Conservation (phyloP, 139 green algal genomes). For the Desmodesmus armatus region DNA sequence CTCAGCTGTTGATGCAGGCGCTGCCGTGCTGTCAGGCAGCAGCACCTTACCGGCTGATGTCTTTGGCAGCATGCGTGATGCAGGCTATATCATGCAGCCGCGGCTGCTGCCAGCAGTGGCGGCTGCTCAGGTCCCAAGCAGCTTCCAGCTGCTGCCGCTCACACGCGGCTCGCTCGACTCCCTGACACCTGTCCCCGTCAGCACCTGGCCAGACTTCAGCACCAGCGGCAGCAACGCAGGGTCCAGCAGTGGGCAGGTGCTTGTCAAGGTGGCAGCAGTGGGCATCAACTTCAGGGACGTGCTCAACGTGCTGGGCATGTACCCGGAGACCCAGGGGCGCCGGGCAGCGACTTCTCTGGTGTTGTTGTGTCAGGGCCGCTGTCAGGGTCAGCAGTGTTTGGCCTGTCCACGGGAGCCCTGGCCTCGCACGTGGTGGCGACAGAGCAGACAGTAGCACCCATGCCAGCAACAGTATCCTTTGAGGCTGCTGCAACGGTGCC, state of each 20-base stretch:
- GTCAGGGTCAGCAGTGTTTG: constrained; percentile 77
- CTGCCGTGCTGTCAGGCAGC: neutral
- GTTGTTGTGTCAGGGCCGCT: constrained; percentile 55
- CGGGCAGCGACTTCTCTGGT: constrained; percentile 65
- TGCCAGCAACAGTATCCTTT: constrained; percentile 73
- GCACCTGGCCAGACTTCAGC: constrained; percentile 2
- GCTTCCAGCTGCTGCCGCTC: constrained; percentile 27
- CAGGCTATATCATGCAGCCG: neutral
- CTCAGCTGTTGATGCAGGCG: neutral
- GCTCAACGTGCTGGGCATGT: constrained; percentile 84
- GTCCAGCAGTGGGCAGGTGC: neutral
- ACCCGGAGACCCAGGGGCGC: constrained; percentile 77
- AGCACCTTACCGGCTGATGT: constrained; percentile 28
- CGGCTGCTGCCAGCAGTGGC: constrained; percentile 55
- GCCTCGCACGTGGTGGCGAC: constrained; percentile 70
- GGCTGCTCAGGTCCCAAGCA: constrained; percentile 14
- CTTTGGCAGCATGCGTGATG: constrained; percentile 24
- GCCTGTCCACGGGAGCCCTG: constrained; percentile 76
- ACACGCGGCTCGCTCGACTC: constrained; percentile 37
- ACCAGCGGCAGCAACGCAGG: too few relatives aligned
- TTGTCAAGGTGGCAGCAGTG: constrained; percentile 78
- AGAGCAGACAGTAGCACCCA: constrained; percentile 57
- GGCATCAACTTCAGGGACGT: constrained; percentile 92
- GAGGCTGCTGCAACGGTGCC: constrained; percentile 73
- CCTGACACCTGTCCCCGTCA: constrained; percentile 4